These are phyloP conservation scores for Kodamaea lidongshanica DNA, from an alignment of 805 yeast species.

Conservation along the genomic window DNA sequence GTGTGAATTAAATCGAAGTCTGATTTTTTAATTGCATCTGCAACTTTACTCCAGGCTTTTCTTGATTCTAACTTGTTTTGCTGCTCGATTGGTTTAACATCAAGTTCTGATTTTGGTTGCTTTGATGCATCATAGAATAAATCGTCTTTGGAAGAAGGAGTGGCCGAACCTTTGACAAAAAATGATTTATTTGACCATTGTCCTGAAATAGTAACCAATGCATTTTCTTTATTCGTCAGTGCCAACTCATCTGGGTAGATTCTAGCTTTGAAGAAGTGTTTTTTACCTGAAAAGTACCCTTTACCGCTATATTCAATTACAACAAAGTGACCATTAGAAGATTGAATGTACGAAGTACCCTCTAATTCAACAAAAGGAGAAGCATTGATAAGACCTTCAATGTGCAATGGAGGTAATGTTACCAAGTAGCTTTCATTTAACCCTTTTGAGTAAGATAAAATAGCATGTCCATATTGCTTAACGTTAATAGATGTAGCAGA, in stretches of 20 bases:
- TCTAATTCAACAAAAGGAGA: constrained; percentile 94
- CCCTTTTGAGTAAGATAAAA: constrained; percentile 52
- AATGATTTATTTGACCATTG: constrained; percentile 85
- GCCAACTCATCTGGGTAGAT: constrained; percentile 50
- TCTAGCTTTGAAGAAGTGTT: constrained; percentile 85
- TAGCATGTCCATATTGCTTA: constrained; percentile 88
- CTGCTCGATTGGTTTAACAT: constrained; percentile 74
- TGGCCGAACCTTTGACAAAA: constrained; percentile 50
- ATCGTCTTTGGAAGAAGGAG: constrained; percentile 40
- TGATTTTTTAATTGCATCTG: constrained; percentile 73
- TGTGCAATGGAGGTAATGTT: constrained; percentile 91
- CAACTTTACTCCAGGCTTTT: constrained; percentile 85
- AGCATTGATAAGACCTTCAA: constrained; percentile 87
- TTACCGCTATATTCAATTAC: constrained; percentile 80
- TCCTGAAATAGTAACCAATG: constrained; percentile 75
- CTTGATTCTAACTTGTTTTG: constrained; percentile 81
- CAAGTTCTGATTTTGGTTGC: constrained; percentile 47
- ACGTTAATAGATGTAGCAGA: constrained; percentile 72
- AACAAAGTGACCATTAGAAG: constrained; percentile 70
- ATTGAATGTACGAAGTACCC: constrained; percentile 77
- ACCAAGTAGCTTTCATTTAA: constrained; percentile 64
- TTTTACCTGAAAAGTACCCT: constrained; percentile 94
- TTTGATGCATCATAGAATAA: constrained; percentile 60
- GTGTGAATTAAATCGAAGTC: constrained; percentile 69
- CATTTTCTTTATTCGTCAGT: constrained; percentile 49